Base-by-base conservation (phyloP, 75 land plant species). In the Sequoia sempervirens region DNA sequence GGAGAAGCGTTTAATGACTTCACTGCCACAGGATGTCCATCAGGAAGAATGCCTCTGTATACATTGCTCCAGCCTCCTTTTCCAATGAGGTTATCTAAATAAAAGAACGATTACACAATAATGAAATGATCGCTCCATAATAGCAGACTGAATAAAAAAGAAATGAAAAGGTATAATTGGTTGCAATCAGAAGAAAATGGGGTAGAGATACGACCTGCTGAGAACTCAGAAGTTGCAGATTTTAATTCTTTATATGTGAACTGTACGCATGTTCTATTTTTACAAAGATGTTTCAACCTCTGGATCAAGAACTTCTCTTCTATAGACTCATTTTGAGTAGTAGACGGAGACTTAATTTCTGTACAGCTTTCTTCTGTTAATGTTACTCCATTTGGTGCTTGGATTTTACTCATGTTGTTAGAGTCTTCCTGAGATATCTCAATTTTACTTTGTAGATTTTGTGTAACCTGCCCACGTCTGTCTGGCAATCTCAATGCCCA, bases 61-160 rank as follows among this genome's bases (percentile, higher is more conserved):
- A 97, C 99, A 69, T 85, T 83, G 81, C 99, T 94, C 86, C 92
- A 91, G 12, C 99, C 99, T 76, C 99, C 99, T 81, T 87, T 94
- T 68, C 99, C 99, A 74, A 97, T 89, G 81, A 95, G 76, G 73
- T 92, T 93, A 11, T 87, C 99, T 96, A 90, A 34, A 85, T 43
- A 61, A 10, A 34, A 54, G 8, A 58, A 53, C 7, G 45, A 45
- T 37, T 34, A 36, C 32, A 28, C 56, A 82, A 81, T 40, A 15
- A 23, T 69, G 69, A 54, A 79, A 40, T 45, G 13, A 45, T 41
- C 18, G 41, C 28, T 13, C 14, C 28, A 40, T 40, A n/a, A 1
- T n/a, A 41, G 30, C 30, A 46, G 13, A 47, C 82, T 28, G 9
- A 50, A 46, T 20, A 18, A 10, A 18, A 26, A 72, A 75, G 37